Evolutionary conservation across 2,329 filamentous ascomycete genomes (phyloP).

Genomic region (Fusarium subglutinans): DNA sequence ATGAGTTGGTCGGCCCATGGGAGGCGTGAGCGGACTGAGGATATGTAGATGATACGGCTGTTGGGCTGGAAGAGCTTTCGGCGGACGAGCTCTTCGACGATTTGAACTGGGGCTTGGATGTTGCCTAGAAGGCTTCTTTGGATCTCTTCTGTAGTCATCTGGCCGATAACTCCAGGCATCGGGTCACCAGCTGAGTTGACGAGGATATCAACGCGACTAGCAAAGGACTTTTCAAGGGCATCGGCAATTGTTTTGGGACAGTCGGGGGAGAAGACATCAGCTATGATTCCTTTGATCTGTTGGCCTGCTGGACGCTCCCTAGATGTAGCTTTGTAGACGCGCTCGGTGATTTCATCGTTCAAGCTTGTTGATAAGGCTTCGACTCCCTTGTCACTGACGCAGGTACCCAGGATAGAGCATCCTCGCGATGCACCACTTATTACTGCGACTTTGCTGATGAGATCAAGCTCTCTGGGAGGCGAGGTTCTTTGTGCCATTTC

Average conservation of each 20-base stretch:
- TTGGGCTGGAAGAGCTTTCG: constrained; percentile 44
- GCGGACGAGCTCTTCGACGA: constrained; percentile 49
- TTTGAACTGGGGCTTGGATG: constrained; percentile 47
- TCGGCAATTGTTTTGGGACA: constrained; percentile 44
- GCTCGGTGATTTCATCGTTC: constrained; percentile 29
- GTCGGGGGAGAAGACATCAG: constrained; percentile 43
- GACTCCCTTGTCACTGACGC: constrained; percentile 34
- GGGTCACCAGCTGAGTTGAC: constrained; percentile 47
- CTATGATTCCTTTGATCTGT: constrained; percentile 42
- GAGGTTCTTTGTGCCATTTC: not conserved
- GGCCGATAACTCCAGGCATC: constrained; percentile 42
- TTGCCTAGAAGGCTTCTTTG: constrained; percentile 48
- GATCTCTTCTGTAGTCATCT: constrained; percentile 41
- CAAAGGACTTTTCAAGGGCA: constrained; percentile 35
- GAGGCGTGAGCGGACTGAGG: constrained; percentile 45
- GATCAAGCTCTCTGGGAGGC: constrained; percentile 16
- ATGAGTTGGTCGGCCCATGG: constrained; percentile 48
- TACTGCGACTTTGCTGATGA: constrained; percentile 28
- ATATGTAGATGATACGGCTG: constrained; percentile 50
- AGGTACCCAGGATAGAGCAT: constrained; percentile 47
- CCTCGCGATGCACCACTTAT: constrained; percentile 40
- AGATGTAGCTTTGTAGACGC: constrained; percentile 25
- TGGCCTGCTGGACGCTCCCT: constrained; percentile 16
- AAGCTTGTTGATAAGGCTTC: constrained; percentile 30
- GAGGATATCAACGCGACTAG: constrained; percentile 46